Evolutionary conservation across 495 filamentous ascomycete genomes (phyloP).

Genomic region (Neurospora sp.): DNA sequence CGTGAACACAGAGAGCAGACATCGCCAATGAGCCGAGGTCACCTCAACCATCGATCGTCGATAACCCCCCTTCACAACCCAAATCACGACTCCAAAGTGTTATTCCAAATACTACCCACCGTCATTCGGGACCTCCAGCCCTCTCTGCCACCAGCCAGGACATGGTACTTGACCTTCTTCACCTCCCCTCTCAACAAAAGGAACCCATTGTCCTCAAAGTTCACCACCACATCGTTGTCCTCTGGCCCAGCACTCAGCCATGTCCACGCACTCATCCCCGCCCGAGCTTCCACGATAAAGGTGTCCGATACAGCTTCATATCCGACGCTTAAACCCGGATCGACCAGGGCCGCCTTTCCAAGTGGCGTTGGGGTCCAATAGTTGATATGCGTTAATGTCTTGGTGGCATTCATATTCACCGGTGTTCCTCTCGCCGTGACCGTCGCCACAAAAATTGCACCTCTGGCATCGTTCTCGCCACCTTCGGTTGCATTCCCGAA

Average conservation of each 20-base stretch:
- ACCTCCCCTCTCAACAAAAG: slow-evolving; percentile 42
- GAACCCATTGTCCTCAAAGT: slow-evolving; percentile 54
- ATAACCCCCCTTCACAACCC: background rate
- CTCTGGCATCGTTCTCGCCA: slow-evolving; percentile 20
- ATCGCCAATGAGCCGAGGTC: background rate
- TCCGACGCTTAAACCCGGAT: slow-evolving; percentile 42
- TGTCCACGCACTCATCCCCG: slow-evolving; percentile 52
- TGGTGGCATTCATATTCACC: slow-evolving; percentile 40
- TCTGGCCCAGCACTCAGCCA: slow-evolving; percentile 49
- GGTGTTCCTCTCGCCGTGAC: slow-evolving; percentile 41
- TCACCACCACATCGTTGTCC: slow-evolving; percentile 40
- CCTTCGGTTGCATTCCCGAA: slow-evolving; percentile 15
- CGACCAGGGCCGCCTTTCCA: slow-evolving; percentile 41
- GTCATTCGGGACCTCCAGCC: slow-evolving; percentile 46
- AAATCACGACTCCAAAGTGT: slow-evolving; percentile 29
- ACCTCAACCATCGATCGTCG: background rate
- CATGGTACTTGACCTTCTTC: slow-evolving; percentile 38
- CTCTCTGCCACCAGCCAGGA: slow-evolving; percentile 34
- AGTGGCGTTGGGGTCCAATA: slow-evolving; percentile 45
- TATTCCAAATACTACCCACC: slow-evolving; percentile 55
- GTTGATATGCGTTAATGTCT: slow-evolving; percentile 45
- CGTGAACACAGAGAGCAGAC: background rate
- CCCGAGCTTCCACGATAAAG: slow-evolving; percentile 49
- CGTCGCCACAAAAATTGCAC: slow-evolving; percentile 46
- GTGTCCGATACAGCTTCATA: slow-evolving; percentile 25